Base-by-base conservation (phyloP, 805 yeast species). In the Yarrowia phangngaensis region DNA sequence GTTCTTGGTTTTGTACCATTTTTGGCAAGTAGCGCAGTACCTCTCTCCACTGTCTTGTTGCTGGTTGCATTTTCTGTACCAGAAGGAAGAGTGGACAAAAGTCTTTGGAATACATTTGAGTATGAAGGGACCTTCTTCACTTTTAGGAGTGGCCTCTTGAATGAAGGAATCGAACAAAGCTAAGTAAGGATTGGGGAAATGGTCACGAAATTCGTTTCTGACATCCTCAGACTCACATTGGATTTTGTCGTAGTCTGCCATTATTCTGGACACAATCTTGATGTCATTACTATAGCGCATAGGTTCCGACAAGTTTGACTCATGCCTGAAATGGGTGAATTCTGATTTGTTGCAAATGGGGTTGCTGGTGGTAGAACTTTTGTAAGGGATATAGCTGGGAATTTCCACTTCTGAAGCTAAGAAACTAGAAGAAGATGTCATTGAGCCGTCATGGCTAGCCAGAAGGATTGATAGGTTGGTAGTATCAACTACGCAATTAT, bases 21-120 rank as follows among this genome's bases (percentile, higher is more conserved):
- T 8, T 14, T 20, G 12, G 22, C 48, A 41, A 6, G 26, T 26
- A 8, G 35, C 22, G 20, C 48, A 41, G 35, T 41, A 41, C 6
- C 48, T 27, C 12, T 41, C 48, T 14, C 48, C 48, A 3, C 48
- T 35, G 11, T 41, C 48, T 22, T 35, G 7, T 22, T 35, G 7
- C n/a, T 29, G 35, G 23, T 29, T 20, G 9, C 35, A 23, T 15
- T 20, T 30, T 29, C 48, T 20, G 35, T 41, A 41, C 35, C 35
- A 41, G 8, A 20, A 6, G 6, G 48, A 41, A 1, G 35, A 15
- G 48, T 41, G 30, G 8, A 41, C 14, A 6, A 20, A 34, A 8
- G 28, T 35, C 14, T 41, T 41, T 15, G 22, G 16, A 6, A 20
- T 28, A 3, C 3, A 15, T n/a, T n/a, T n/a, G n/a, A 4, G 48